Base-by-base conservation (phyloP, 257 asterid genomes). In the Scutellaria minor region DNA sequence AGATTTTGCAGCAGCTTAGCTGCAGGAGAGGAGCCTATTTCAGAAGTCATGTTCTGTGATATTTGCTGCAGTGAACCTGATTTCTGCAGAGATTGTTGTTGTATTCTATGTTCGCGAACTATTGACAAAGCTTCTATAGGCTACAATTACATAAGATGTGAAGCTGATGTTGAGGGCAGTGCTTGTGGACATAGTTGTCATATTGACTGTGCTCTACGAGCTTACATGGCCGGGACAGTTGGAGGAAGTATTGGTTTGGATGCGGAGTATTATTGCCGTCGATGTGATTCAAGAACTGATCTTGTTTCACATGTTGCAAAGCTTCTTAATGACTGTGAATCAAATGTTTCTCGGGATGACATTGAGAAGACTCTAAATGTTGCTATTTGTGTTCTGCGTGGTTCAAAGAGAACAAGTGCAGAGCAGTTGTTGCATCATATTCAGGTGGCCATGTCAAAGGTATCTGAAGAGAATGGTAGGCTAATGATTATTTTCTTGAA, bases 31-130 rank as follows among this genome's bases (percentile, higher is more conserved):
- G 75, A 81, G 52, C 44, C 87, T 53, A 64, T 65, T 81, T 58
- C 82, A 39, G 79, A 68, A 71, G 46, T 81, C 80, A 83, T 85
- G 91, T 50, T 73, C 66, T 94, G 97, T 68, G 96, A 90, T 71
- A 66, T 81, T 68, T 94, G 98, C 85, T 94, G 98, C 77, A 68
- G 78, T 62, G 95, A 86, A 65, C 88, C 91, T 55, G 79, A 79
- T 61, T 94, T 88, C 69, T 94, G 98, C 81, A 81, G 91, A 74
- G 91, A 86, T 39, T 94, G 98, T 76, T 88, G 96, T 66, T 94
- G 98, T 79, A 88, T 94, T 63, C 84, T 91, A 20, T 94, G 98
- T 80, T 77, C 86, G 69, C 81, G 79, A 83, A 80, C 68, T 31
- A 76, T 89, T 9, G 73, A 71, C 66, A 76, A 78, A 50, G 73